Conservation (phyloP, 2,329 filamentous ascomycete genomes). For the Cytospora mali region DNA sequence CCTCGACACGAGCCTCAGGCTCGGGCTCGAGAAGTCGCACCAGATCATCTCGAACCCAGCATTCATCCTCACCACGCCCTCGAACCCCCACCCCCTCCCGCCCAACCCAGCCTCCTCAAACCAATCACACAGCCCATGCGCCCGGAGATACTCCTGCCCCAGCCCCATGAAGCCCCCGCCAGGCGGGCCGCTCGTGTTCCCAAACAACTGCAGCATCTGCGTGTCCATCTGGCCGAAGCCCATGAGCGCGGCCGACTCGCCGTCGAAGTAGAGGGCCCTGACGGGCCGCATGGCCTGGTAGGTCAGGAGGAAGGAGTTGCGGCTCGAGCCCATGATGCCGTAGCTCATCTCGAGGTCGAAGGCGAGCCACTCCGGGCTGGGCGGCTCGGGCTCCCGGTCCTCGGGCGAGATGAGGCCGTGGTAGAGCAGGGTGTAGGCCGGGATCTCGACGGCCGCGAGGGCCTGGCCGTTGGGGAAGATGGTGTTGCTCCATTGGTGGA, state of each 20-base stretch:
- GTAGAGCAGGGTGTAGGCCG: conserved; percentile 51
- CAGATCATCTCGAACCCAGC: conserved; percentile 56
- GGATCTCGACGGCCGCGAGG: conserved; percentile 49
- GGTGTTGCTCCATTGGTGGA: conserved; percentile 55
- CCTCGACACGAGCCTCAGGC: conserved; percentile 45
- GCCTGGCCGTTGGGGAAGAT: conserved; percentile 54
- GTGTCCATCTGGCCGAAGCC: conserved; percentile 48
- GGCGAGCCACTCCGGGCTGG: conserved; percentile 55
- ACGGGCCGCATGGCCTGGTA: conserved; percentile 49
- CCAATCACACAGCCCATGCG: conserved; percentile 51
- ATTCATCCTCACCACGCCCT: conserved; percentile 55
- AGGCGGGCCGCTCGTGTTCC: conserved; percentile 45
- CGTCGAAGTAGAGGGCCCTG: conserved; percentile 53
- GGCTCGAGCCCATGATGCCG: conserved; percentile 50
- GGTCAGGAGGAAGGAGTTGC: conserved; percentile 49
- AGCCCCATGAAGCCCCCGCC: conserved; percentile 39
- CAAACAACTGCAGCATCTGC: conserved; percentile 54
- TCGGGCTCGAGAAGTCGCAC: conserved; percentile 51
- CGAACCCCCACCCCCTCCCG: conserved; percentile 48
- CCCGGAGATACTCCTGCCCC: conserved; percentile 50
- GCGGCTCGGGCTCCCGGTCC: conserved; percentile 42
- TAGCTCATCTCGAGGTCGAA: conserved; percentile 58
- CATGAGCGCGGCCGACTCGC: conserved; percentile 51
- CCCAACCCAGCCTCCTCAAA: conserved; percentile 43
- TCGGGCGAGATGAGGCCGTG: conserved; percentile 44